Percentiles rank a stretch among this genome's conserved stretches.
Evolutionary conservation across 2,329 filamentous ascomycete genomes (phyloP).

Genomic region (Ophiognomonia clavigignenti-juglandacearum): DNA sequence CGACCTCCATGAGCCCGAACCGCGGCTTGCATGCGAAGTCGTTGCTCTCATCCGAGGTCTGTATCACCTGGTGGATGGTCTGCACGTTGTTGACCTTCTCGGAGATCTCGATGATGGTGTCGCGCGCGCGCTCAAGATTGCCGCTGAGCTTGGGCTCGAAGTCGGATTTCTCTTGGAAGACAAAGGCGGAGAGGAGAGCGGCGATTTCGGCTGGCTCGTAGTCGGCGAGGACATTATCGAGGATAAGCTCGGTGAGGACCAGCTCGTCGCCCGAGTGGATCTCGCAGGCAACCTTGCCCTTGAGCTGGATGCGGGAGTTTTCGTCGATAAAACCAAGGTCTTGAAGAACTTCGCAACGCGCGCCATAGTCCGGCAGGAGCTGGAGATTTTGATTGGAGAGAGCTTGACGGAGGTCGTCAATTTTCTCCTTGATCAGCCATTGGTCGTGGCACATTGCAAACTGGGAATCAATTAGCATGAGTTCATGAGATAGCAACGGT

Average conservation of each 20-base stretch:
- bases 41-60: constrained; percentile 83
- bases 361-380: constrained; percentile 92
- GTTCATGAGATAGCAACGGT: not conserved
- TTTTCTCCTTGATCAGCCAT: constrained; percentile 94
- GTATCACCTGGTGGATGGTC: constrained; percentile 85
- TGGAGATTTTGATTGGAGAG: constrained; percentile 97
- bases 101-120: constrained; percentile 82
- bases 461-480: constrained; percentile 46
- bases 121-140: constrained; percentile 74
- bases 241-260: constrained; percentile 89
- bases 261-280: constrained; percentile 96
- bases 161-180: constrained; percentile 96
- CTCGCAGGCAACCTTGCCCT: constrained; percentile 97
- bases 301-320: constrained; percentile 81
- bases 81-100: constrained; percentile 91
- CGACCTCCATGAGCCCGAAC: constrained; percentile 94
- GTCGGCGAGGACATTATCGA: constrained; percentile 93
- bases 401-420: constrained; percentile 76
- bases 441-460: constrained; percentile 96
- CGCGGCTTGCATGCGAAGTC: constrained; percentile 84
- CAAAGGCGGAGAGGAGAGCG: constrained; percentile 85
- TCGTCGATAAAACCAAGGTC: constrained; percentile 91
- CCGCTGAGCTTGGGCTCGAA: constrained; percentile 74
- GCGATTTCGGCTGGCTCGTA: constrained; percentile 97
- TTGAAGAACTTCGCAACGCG: constrained; percentile 85